These are phyloP conservation scores for Pulicaria dysenterica DNA, from an alignment of 129 eudicot species.

Conservation along the genomic window DNA sequence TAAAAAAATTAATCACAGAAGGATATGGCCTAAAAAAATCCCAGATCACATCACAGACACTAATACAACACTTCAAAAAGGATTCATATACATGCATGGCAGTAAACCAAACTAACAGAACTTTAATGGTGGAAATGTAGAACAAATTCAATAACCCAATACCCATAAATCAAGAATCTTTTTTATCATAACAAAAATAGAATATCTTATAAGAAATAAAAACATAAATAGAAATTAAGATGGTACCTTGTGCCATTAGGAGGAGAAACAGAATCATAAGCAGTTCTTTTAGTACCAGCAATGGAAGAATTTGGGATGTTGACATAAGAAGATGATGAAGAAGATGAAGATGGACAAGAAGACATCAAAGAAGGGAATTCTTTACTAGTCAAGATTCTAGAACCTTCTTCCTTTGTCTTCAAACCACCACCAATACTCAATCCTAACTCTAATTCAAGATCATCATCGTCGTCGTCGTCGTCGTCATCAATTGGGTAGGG, in stretches of 20 bases:
- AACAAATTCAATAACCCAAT: slow-evolving; percentile 20
- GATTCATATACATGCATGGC: background rate
- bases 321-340: slow-evolving; percentile 43
- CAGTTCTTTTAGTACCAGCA: slow-evolving; percentile 67
- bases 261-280: slow-evolving; percentile 64
- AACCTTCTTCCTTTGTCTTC: slow-evolving; percentile 34
- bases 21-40: too few species aligned
- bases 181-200: background rate
- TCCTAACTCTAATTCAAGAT: slow-evolving; percentile 82
- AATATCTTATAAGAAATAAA: background rate
- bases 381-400: slow-evolving; percentile 10
- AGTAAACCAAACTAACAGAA: background rate
- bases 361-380: background rate
- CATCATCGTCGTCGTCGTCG: slow-evolving; percentile 33
- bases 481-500: slow-evolving; percentile 38
- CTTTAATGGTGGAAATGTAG: background rate
- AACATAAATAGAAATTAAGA: background rate
- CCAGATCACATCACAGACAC: background rate
- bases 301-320: slow-evolving; percentile 47
- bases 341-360: slow-evolving; percentile 34
- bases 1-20: too few species aligned
- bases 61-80: background rate
- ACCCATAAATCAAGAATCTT: slow-evolving; percentile 4
- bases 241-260: slow-evolving; percentile 46
- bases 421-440: slow-evolving; percentile 69